Percentiles rank a stretch among this genome's conserved stretches.
Conservation (phyloP, 192 early-diverging fungal species). For the Diversispora eburnea region DNA sequence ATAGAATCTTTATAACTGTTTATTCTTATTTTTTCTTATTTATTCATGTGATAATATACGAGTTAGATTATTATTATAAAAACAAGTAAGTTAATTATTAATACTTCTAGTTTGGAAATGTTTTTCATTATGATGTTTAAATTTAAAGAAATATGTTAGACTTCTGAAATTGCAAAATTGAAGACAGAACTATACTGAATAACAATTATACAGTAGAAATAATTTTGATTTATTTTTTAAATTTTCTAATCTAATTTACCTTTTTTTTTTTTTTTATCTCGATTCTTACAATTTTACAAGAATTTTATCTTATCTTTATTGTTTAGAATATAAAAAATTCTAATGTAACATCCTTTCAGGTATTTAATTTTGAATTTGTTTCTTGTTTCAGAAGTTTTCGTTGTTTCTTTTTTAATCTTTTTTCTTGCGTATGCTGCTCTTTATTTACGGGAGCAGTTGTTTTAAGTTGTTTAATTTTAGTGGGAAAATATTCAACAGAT, state of each 20-base stretch:
- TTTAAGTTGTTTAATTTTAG: conserved; percentile 12
- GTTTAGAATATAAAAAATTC: no score
- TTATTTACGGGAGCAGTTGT: conserved; percentile 11
- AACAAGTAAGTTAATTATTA: neutral
- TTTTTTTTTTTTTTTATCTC: no score
- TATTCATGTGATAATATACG: no score
- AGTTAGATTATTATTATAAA: neutral
- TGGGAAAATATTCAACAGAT: neutral
- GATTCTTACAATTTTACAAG: no score
- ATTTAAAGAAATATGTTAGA: conserved; percentile 15
- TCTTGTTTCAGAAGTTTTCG: neutral
- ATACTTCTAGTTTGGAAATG: neutral
- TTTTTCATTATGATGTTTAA: neutral
- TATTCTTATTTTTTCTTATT: no score
- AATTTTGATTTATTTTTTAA: no score
- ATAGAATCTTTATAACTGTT: neutral
- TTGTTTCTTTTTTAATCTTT: neutral
- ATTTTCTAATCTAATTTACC: no score
- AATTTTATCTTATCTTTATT: no score
- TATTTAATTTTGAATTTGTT: no score
- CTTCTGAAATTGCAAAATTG: conserved; percentile 4
- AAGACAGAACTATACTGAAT: neutral
- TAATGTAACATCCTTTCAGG: no score
- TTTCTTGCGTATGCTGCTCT: neutral
- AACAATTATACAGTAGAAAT: no score